Conservation (phyloP, 2,329 filamentous ascomycete species). For the Fusarium napiforme region DNA sequence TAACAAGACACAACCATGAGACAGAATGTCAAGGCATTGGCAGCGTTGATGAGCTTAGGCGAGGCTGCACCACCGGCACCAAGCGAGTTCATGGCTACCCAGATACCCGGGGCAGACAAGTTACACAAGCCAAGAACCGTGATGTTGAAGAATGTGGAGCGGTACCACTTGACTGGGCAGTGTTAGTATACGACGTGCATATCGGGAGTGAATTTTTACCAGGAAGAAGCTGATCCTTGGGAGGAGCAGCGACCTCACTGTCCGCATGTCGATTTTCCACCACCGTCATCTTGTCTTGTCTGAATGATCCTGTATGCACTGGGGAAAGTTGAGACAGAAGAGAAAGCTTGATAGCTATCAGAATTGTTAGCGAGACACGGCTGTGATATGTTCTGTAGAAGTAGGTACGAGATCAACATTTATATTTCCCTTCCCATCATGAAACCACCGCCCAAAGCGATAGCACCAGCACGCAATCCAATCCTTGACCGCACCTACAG, state of each 20-base stretch:
- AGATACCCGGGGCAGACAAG: constrained; percentile 76
- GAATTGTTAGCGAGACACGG: not conserved
- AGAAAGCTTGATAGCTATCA: not conserved
- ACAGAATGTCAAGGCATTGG: constrained; percentile 77
- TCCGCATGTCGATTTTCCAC: constrained; percentile 35
- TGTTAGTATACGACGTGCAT: not conserved
- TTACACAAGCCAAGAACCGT: constrained; percentile 77
- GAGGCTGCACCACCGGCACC: constrained; percentile 74
- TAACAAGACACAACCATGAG: constrained; percentile 79
- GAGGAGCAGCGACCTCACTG: constrained; percentile 36
- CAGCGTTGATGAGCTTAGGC: constrained; percentile 75
- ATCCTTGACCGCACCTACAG: constrained; percentile 8
- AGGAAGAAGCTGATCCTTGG: constrained; percentile 48
- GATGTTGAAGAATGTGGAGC: constrained; percentile 78
- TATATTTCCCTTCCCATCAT: constrained; percentile 31
- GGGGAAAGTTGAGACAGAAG: not conserved
- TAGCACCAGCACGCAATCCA: constrained; percentile 24
- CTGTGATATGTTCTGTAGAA: not conserved
- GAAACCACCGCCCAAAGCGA: not conserved
- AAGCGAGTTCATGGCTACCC: constrained; percentile 78
- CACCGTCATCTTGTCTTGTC: constrained; percentile 24
- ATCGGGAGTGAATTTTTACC: constrained; percentile 28
- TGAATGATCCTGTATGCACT: not conserved
- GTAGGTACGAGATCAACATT: constrained; percentile 23
- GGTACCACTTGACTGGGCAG: constrained; percentile 71